phyloP scores from a whole-genome alignment of 192 early-diverging fungal species.

The Backusella circina region DNA sequence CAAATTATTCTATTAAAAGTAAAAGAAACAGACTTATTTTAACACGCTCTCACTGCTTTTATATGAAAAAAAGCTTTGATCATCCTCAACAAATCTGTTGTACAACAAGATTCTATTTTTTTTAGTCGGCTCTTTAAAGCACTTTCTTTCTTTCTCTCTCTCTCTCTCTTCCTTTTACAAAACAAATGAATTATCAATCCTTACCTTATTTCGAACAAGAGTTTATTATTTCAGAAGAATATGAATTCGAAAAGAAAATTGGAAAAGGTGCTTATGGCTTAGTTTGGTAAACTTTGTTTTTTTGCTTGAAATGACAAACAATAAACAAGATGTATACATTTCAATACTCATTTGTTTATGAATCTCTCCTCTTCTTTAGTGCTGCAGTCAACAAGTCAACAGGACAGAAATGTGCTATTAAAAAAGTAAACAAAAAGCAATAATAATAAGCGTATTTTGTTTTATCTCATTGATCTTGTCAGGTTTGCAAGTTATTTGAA shows the following conservation, averaged over 20 bases:
- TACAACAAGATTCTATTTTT: not conserved
- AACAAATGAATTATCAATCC: constrained; percentile 12
- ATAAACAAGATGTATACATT: not conserved
- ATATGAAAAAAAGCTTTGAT: not conserved
- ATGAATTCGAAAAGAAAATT: constrained; percentile 70
- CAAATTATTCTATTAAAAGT: too few relatives aligned
- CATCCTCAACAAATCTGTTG: not conserved
- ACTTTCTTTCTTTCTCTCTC: not conserved
- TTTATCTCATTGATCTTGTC: constrained; percentile 55
- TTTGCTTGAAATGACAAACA: not conserved
- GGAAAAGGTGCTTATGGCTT: constrained; percentile 88
- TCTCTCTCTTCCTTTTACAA: not conserved
- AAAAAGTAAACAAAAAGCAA: constrained; percentile 15
- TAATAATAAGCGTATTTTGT: constrained; percentile 44
- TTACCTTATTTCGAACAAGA: constrained; percentile 28
- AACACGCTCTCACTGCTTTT: too few relatives aligned
- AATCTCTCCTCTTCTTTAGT: not conserved
- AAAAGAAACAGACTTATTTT: too few relatives aligned
- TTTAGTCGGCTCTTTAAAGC: not conserved
- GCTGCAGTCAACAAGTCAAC: not conserved
- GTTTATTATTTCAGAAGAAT: constrained; percentile 40
- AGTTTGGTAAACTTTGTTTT: constrained; percentile 61
- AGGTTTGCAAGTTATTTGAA: constrained; percentile 64
- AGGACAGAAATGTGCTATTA: not conserved
- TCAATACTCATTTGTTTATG: not conserved